These are phyloP conservation scores for Eucalyptus sp. DNA, from an alignment of 345 rosid genomes.

Conservation along the genomic window DNA sequence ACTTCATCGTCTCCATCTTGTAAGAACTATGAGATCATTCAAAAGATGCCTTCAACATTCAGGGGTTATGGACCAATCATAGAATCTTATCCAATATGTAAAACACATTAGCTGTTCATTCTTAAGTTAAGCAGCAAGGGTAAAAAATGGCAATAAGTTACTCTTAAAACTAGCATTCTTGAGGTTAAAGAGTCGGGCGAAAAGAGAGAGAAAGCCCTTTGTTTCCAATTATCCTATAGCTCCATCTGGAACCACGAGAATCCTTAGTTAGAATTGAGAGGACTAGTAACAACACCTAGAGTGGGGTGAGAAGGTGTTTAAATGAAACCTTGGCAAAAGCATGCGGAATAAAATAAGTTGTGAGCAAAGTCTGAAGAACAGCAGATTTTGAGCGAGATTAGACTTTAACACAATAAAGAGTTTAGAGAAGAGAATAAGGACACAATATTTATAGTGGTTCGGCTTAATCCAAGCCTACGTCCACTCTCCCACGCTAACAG, in stretches of 20 bases:
- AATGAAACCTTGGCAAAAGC: no score
- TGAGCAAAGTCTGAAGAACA: no score
- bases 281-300: no score
- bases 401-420: no score
- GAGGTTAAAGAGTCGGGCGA: fast-evolving
- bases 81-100: neutral
- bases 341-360: no score
- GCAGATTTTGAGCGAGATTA: no score
- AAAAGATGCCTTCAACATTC: fast-evolving
- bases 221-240: neutral
- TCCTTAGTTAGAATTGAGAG: neutral
- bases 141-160: neutral
- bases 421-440: no score
- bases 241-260: fast-evolving
- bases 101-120: neutral
- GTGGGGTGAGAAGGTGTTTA: no score
- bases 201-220: neutral
- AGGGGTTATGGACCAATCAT: fast-evolving
- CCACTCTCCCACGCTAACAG: no score
- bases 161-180: neutral
- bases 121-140: neutral
- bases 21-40: neutral
- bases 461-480: no score
- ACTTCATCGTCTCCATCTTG: fast-evolving
- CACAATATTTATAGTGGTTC: no score